A percentile compares a stretch with the other conserved stretches of the same genome.
Conservation (phyloP, 2,329 filamentous ascomycete genomes). For the Pseudocercospora pini-densiflorae region DNA sequence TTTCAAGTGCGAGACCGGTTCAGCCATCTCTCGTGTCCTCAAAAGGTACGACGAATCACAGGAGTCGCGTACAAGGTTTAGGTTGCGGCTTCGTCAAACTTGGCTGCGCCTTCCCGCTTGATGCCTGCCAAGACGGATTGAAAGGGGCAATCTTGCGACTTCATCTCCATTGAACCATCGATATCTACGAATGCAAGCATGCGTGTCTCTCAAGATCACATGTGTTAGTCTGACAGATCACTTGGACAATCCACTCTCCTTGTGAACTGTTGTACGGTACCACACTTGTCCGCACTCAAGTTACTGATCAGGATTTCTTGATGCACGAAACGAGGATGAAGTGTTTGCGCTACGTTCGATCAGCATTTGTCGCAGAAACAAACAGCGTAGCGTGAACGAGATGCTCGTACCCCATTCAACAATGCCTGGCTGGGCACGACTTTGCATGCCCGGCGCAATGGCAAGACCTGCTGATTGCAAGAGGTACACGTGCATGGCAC, state of each 20-base stretch:
- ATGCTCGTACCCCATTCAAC: too few relatives aligned
- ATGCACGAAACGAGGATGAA: not conserved
- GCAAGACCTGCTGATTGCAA: too few relatives aligned
- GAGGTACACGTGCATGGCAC: too few relatives aligned
- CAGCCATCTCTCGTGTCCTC: slow-evolving; percentile 6
- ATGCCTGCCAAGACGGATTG: not conserved
- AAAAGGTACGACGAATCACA: not conserved
- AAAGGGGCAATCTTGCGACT: slow-evolving; percentile 2
- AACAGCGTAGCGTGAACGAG: too few relatives aligned
- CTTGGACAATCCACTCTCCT: not conserved
- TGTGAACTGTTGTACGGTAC: not conserved
- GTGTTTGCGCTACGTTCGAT: not conserved
- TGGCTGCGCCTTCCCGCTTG: not conserved
- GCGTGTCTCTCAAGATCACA: not conserved
- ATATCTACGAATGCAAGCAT: not conserved
- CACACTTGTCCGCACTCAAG: not conserved
- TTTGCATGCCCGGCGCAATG: too few relatives aligned
- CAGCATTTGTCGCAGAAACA: not conserved
- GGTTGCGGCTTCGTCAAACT: slow-evolving; percentile 4
- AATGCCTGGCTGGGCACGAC: too few relatives aligned
- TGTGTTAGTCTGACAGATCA: not conserved
- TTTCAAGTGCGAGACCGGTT: not conserved
- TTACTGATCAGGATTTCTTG: not conserved
- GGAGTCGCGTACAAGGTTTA: not conserved
- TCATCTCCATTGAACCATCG: not conserved